Evolutionary conservation across 331 rosid genomes (phyloP), one percentile per base, ranked within the genome.

Genomic region (Rosa hybrid): DNA sequence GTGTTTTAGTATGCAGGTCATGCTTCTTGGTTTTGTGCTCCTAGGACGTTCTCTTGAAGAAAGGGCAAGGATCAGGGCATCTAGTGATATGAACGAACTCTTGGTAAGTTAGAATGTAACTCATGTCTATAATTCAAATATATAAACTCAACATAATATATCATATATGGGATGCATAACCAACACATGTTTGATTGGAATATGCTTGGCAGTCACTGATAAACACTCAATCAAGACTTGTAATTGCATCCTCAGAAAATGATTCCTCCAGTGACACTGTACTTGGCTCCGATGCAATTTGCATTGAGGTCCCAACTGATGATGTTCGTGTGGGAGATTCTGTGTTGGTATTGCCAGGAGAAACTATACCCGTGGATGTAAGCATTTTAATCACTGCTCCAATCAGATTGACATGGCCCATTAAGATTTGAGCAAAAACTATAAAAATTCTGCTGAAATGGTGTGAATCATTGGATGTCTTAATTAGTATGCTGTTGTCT

Each of bases 11-110:
- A 84, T 91, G 97, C 99, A 95, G 99, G 98, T 95, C 90, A 95
- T 95, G 99, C 99, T 95, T 91, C 98, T 96, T 86, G 99, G 98
- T 85, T 91, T 96, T 67, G 99, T 96, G 84, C 99, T 96, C 78
- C 91, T 93, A 69, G 99, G 99, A 84, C 98, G 99, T 75, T 91
- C 99, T 73, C 84, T 96, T 77, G 99, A 96, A 85, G 99, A 96
- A 84, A 91, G 85, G 79, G 98, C 97, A 5, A 93, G 99, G 88
- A 88, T 89, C 83, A 96, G 82, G 78, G 99, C 99, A 46, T 96
- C 98, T 20, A 96, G 99, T 80, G 96, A 96, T 86, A 96, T 96
- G 99, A 96, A 93, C 83, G 99, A 93, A 86, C 96, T 96, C 71
- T 85, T 96, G 77, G 99, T 93, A 86, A 88, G 94, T 87, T 57